Evolutionary conservation across 2,329 filamentous ascomycete genomes (phyloP).

Genomic region (Colletotrichum sp.): DNA sequence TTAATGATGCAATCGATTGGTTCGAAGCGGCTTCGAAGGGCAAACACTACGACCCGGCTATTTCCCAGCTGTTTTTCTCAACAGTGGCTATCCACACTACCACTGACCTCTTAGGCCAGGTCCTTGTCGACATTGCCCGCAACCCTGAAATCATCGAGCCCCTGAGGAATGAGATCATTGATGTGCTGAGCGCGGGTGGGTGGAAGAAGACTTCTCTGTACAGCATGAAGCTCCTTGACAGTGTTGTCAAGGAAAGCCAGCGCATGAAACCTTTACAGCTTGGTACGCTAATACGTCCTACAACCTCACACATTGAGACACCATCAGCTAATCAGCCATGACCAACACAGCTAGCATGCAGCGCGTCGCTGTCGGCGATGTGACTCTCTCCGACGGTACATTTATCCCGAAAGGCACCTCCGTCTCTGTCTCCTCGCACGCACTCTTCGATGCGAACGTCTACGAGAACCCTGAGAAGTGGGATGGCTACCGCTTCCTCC

Average conservation of each 20-base stretch:
- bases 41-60: slow-evolving; percentile 67
- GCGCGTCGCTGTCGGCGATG: background rate
- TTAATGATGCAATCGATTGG: slow-evolving; percentile 48
- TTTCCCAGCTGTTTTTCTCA: slow-evolving; percentile 79
- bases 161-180: slow-evolving; percentile 45
- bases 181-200: slow-evolving; percentile 35
- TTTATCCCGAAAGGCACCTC: slow-evolving; percentile 7
- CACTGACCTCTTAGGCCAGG: slow-evolving; percentile 36
- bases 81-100: slow-evolving; percentile 58
- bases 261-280: slow-evolving; percentile 23
- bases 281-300: background rate
- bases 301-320: background rate
- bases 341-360: slow-evolving; percentile 5
- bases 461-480: slow-evolving; percentile 1
- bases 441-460: background rate
- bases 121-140: slow-evolving; percentile 41
- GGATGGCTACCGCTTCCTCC: background rate
- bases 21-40: slow-evolving; percentile 45
- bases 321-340: background rate
- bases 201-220: slow-evolving; percentile 40
- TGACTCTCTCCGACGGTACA: slow-evolving; percentile 13
- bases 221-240: slow-evolving; percentile 45
- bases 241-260: slow-evolving; percentile 44
- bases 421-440: background rate
- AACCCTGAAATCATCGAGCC: slow-evolving; percentile 43